Evolutionary conservation across 2,329 filamentous ascomycete species (phyloP), one percentile per base, ranked within the genome.

Genomic region (Botryosphaeria dothidea): DNA sequence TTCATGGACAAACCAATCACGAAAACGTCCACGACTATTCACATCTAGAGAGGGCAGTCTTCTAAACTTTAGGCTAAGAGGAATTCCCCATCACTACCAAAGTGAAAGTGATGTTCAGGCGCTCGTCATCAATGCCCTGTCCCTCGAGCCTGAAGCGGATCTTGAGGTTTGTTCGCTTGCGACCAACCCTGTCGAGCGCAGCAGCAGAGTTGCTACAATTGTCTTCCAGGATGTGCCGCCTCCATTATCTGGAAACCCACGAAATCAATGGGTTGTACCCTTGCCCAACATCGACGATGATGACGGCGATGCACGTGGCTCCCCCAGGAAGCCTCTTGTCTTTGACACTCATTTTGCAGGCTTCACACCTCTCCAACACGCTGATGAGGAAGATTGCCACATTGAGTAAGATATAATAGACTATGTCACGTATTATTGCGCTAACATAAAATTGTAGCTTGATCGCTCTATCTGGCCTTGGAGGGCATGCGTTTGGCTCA

Each of bases 401-500:
- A 11, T 56, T 2, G 34, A 56, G 52, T 56, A 41, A 41, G 19
- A 8, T 29, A n/a, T 15, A 17, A 2, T 9, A 3, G 4, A 17
- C 6, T 7, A 7, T 1, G 3, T 5, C 3, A 13, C 17, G 5
- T 4, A 2, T 15, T 0, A 23, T 36, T 15, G n/a, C 13, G 9
- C 29, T 61, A 38, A 43, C 27, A 19, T 8, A 38, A 1, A 3
- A 49, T 19, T 5, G 19, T n/a, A 65, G 67, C 58, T 11, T 66
- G 38, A 45, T 70, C 27, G 58, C 68, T 6, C 3, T 70, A 11
- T 65, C 34, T 4, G 71, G 70, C 1, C 68, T 74, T 9, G 71
- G 70, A 23, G 68, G 70, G 11, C 72, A 75, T 62, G 72, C 73
- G 1, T 76, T 71, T 45, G 71, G 69, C 3, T 76, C 74, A 2